A percentile compares a stretch with the other conserved stretches of the same genome.
Evolutionary conservation across 202 grass and related monocot species (phyloP).

Genomic region (Zizania palustris): DNA sequence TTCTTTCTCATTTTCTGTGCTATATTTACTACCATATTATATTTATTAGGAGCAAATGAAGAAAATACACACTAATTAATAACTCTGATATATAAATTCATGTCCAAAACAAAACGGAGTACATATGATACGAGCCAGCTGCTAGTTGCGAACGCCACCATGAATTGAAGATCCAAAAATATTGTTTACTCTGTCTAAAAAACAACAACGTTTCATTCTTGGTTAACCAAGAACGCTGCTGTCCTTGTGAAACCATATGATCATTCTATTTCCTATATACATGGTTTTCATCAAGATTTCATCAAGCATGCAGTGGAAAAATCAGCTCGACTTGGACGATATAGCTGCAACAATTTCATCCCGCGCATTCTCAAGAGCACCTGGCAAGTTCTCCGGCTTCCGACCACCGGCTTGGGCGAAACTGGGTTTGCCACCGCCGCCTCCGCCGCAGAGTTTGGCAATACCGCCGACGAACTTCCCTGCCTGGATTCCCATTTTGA

Average conservation of each 20-base stretch:
- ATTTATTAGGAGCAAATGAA: too few species aligned
- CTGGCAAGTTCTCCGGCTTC: conserved; percentile 77
- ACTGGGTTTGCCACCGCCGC: conserved; percentile 88
- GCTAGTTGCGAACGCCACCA: background rate
- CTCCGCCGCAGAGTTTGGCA: conserved; percentile 89
- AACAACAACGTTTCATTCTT: background rate
- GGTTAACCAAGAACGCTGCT: background rate
- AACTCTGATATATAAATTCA: too few species aligned
- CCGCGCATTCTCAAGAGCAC: conserved; percentile 76
- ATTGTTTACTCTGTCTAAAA: too few species aligned
- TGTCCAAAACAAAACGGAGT: too few species aligned
- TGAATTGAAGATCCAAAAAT: background rate
- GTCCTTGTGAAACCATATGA: background rate
- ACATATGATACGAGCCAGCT: background rate
- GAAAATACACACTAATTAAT: too few species aligned
- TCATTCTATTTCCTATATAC: conserved; percentile 21
- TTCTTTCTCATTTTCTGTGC: too few species aligned
- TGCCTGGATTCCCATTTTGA: conserved; percentile 77
- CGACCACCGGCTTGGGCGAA: conserved; percentile 93
- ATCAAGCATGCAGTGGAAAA: background rate
- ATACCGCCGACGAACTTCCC: conserved; percentile 87
- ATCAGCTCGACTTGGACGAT: conserved; percentile 50
- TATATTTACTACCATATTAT: too few species aligned
- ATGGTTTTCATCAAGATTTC: background rate
- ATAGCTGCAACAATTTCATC: conserved; percentile 56